These are phyloP conservation scores for Fusarium sublunatum DNA, from an alignment of 2,329 filamentous ascomycete genomes.

Conservation along the genomic window DNA sequence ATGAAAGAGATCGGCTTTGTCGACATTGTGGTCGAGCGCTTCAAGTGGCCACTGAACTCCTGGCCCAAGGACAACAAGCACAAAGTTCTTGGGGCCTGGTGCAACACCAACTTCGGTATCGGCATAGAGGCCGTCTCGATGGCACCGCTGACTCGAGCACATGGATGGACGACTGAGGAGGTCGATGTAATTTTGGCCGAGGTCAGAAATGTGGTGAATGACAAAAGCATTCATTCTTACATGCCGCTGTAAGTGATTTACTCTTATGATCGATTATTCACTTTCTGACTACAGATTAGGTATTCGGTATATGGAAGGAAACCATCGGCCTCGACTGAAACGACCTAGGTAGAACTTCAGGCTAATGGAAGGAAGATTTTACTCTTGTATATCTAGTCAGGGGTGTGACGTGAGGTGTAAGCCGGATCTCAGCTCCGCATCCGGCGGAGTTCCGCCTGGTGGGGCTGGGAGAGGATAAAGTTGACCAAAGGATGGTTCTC, in stretches of 20 bases:
- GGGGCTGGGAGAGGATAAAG: constrained; percentile 14
- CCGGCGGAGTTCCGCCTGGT: constrained; percentile 31
- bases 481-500: constrained; percentile 9
- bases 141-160: constrained; percentile 29
- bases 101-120: constrained; percentile 17
- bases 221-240: constrained; percentile 20
- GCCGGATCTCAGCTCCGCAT: background rate
- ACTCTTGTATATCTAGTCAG: background rate
- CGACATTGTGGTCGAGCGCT: constrained; percentile 24
- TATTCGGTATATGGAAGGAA: constrained; percentile 31
- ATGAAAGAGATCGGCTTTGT: constrained; percentile 38
- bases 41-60: constrained; percentile 38
- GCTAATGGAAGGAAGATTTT: no score
- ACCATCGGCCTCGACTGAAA: background rate
- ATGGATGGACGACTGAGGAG: constrained; percentile 26
- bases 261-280: accelerated
- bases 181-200: constrained; percentile 25
- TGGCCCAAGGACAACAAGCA: constrained; percentile 33
- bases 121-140: constrained; percentile 38
- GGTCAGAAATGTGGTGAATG: constrained; percentile 25
- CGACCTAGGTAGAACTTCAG: background rate
- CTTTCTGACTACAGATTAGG: background rate
- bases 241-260: constrained; percentile 24
- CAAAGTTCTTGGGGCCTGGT: constrained; percentile 36
- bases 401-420: background rate